A percentile compares a stretch with the other conserved stretches of the same genome.
Conservation (phyloP, 2,329 filamentous ascomycete genomes). For the Thelonectria blattea region DNA sequence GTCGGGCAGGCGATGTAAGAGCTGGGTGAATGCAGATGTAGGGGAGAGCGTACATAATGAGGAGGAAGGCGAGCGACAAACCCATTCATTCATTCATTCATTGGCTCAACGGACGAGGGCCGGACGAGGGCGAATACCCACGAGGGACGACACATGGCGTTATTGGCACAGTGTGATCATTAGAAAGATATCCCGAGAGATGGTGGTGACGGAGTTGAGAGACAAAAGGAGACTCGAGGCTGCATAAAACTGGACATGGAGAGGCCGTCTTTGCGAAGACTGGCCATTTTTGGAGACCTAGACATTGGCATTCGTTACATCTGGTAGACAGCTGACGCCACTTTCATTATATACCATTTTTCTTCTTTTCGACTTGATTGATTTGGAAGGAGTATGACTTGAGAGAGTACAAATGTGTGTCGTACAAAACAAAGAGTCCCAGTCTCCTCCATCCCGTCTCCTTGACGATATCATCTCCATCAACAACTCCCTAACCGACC, state of each 20-base stretch:
- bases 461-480: too few relatives aligned
- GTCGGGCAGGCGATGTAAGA: conserved; percentile 20
- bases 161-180: conserved; percentile 18
- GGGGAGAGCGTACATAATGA: conserved; percentile 13
- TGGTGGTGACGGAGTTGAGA: conserved; percentile 10
- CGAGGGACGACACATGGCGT: conserved; percentile 20
- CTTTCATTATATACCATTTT: conserved; percentile 16
- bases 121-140: conserved; percentile 13
- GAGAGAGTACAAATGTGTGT: background rate
- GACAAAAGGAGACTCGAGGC: background rate
- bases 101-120: background rate
- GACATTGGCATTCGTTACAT: conserved; percentile 11
- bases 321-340: conserved; percentile 15
- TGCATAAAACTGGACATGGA: conserved; percentile 12
- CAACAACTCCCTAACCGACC: too few relatives aligned
- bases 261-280: conserved; percentile 1
- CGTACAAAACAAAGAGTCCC: too few relatives aligned
- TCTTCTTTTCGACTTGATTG: conserved; percentile 1
- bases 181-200: conserved; percentile 20
- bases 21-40: background rate
- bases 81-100: conserved; percentile 6
- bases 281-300: background rate
- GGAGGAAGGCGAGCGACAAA: conserved; percentile 1
- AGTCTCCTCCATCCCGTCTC: background rate
- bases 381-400: background rate